Evolutionary conservation across 2,329 filamentous ascomycete species (phyloP).

Genomic region (Alternaria sp.): DNA sequence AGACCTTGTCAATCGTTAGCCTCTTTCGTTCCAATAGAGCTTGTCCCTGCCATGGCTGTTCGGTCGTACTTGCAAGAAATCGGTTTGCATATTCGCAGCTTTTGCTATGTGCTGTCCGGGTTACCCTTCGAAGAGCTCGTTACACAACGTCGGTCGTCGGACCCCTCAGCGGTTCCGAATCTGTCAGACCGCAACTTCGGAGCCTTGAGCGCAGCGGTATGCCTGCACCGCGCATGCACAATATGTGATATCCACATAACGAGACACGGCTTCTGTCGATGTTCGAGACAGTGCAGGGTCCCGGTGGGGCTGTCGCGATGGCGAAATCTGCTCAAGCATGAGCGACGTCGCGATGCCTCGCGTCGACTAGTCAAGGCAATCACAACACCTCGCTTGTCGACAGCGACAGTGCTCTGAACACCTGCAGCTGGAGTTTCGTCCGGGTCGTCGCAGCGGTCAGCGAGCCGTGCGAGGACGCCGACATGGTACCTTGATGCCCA

Average conservation of each 20-base stretch:
- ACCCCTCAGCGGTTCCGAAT: not conserved
- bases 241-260: slow-evolving; percentile 1
- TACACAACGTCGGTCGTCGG: not conserved
- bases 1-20: not conserved
- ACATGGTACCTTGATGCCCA: slow-evolving; percentile 5
- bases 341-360: not conserved
- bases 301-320: not conserved
- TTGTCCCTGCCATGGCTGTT: not conserved
- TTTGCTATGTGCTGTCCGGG: not conserved
- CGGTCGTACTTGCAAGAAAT: not conserved
- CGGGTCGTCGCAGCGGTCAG: slow-evolving; percentile 4
- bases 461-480: slow-evolving; percentile 2
- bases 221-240: not conserved
- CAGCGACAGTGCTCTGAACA: not conserved
- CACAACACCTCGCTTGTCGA: not conserved
- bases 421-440: not conserved
- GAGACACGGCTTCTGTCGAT: slow-evolving; percentile 4
- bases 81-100: not conserved
- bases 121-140: not conserved
- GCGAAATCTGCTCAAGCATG: not conserved
- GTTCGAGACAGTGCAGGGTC: not conserved
- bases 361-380: not conserved
- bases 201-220: not conserved
- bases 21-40: not conserved
- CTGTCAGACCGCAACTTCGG: slow-evolving; percentile 5